Percentiles rank a stretch among this genome's conserved stretches.
Conservation (phyloP, 2,329 filamentous ascomycete genomes). For the Orbilia blumenaviensis region DNA sequence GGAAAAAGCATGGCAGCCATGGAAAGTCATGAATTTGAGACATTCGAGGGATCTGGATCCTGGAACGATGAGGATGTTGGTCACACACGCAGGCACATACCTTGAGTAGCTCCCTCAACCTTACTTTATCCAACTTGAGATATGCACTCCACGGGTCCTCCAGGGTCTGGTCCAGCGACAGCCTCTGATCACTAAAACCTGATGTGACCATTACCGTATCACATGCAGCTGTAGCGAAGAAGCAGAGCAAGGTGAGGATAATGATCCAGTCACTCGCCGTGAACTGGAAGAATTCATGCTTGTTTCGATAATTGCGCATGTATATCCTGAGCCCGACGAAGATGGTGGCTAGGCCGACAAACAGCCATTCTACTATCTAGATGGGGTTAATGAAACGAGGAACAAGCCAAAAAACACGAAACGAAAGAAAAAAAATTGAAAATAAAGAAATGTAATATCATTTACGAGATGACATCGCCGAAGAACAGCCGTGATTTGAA, state of each 20-base stretch:
- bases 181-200: slow-evolving; percentile 20
- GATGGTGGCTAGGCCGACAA: slow-evolving; percentile 15
- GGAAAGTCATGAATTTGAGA: neutral
- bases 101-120: neutral
- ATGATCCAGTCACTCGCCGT: slow-evolving; percentile 24
- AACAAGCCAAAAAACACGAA: neutral
- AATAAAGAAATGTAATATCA: neutral
- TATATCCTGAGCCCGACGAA: slow-evolving; percentile 24
- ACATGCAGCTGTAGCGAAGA: neutral
- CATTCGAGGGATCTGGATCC: neutral
- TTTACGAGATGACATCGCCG: neutral
- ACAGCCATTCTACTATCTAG: slow-evolving; percentile 31
- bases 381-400: neutral
- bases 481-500: neutral
- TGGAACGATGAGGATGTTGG: neutral
- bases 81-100: neutral
- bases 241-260: slow-evolving; percentile 5
- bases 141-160: slow-evolving; percentile 20
- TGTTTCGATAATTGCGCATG: slow-evolving; percentile 25
- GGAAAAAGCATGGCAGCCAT: neutral
- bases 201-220: slow-evolving; percentile 21
- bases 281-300: neutral
- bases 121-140: neutral
- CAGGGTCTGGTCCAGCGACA: slow-evolving; percentile 6
- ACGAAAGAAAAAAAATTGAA: neutral